These are phyloP conservation scores for Monosporascus cannonballus DNA, from an alignment of 2,329 filamentous ascomycete genomes.

Conservation along the genomic window DNA sequence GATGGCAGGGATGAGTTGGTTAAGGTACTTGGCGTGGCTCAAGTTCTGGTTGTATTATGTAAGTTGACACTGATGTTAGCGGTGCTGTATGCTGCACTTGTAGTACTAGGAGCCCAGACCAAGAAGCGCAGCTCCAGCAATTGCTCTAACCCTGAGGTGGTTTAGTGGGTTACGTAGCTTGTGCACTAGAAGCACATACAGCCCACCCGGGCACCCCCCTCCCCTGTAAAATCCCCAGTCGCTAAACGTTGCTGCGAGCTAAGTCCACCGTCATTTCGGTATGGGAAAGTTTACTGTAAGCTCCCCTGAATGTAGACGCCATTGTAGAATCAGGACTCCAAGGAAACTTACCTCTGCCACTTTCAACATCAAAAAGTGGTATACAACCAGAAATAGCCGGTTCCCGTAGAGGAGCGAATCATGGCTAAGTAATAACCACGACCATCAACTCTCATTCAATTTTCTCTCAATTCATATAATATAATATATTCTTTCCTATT, in stretches of 20 bases:
- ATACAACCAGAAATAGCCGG: background rate
- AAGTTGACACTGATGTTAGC: background rate
- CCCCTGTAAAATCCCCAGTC: no score
- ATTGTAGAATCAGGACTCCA: no score
- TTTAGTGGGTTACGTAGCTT: background rate
- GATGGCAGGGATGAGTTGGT: background rate
- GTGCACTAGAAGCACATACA: background rate
- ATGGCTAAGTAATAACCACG: background rate
- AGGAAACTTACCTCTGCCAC: background rate
- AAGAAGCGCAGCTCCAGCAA: background rate
- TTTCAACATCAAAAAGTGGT: background rate
- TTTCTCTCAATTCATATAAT: background rate
- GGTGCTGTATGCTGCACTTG: no score
- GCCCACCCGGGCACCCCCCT: no score
- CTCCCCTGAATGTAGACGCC: no score
- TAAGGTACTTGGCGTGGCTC: background rate
- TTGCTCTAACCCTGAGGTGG: background rate
- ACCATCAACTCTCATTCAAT: conserved; percentile 14
- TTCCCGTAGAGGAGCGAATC: background rate
- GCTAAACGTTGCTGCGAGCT: no score
- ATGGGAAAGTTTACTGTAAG: no score
- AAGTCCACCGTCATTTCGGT: no score
- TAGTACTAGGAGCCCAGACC: background rate
- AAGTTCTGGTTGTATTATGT: background rate
- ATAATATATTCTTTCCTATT: background rate